Evolutionary conservation across 805 yeast species (phyloP).

Genomic region (Lipomyces yamadae): DNA sequence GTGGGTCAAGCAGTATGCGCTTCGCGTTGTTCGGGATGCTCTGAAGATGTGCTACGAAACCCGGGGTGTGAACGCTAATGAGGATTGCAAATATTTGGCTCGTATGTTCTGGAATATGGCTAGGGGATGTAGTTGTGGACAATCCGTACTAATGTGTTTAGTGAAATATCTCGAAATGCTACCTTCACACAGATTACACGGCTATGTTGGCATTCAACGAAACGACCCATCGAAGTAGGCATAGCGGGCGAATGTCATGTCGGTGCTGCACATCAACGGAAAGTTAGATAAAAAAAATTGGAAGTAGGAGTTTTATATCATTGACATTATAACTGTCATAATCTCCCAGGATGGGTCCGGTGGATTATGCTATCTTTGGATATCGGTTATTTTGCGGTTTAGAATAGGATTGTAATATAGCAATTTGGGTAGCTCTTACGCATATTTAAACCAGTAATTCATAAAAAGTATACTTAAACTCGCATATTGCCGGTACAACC

Average conservation of each 20-base stretch:
- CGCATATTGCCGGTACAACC: neutral
- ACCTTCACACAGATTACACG: conserved; percentile 68
- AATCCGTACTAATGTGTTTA: conserved; percentile 11
- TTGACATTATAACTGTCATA: no score
- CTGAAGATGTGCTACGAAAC: conserved; percentile 69
- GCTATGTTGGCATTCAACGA: conserved; percentile 84
- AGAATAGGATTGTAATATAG: neutral
- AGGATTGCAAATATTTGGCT: conserved; percentile 80
- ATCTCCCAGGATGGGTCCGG: no score
- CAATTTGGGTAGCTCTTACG: neutral
- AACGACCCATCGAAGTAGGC: conserved; percentile 79
- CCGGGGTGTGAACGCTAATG: conserved; percentile 69
- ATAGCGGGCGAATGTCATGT: conserved; percentile 49
- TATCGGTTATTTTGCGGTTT: neutral
- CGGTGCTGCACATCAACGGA: neutral
- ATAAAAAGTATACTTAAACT: neutral
- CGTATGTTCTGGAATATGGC: conserved; percentile 49
- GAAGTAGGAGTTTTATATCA: neutral
- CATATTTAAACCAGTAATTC: neutral
- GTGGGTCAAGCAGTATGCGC: conserved; percentile 70
- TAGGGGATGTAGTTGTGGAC: neutral
- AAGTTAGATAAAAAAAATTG: neutral
- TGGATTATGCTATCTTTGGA: neutral
- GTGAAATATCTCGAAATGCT: conserved; percentile 71
- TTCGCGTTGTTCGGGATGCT: conserved; percentile 70